phyloP scores from a whole-genome alignment of 225 moss, liverwort and hornwort species.

The Asterella californica region DNA sequence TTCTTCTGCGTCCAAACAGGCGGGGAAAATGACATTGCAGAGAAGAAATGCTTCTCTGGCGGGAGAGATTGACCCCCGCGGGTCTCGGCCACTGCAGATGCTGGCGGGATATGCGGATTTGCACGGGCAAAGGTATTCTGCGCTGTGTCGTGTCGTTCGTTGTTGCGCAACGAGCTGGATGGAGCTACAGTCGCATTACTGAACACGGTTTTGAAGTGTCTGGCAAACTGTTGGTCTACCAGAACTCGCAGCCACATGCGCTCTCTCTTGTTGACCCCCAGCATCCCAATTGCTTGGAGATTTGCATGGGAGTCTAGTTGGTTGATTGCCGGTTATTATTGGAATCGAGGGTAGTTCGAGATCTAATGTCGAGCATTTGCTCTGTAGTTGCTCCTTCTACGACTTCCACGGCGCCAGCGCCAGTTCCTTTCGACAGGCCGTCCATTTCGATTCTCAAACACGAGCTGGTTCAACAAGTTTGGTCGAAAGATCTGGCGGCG shows the following conservation, averaged over 20 bases:
- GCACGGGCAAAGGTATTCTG: not conserved
- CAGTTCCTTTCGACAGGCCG: not conserved
- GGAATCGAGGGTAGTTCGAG: not conserved
- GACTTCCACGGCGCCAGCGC: not conserved
- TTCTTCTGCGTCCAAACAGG: not conserved
- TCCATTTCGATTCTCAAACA: not conserved
- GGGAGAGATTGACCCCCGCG: not conserved
- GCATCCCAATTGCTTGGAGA: not conserved
- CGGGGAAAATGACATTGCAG: not conserved
- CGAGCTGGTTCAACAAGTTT: not conserved
- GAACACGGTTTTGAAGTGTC: not conserved
- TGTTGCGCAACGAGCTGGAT: not conserved
- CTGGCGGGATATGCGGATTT: conserved; percentile 2
- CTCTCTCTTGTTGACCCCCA: not conserved
- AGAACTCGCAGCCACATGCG: not conserved
- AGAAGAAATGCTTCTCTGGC: not conserved
- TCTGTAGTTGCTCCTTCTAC: not conserved
- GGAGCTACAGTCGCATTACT: not conserved
- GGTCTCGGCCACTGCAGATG: not conserved
- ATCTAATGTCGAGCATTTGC: not conserved
- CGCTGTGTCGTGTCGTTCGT: not conserved
- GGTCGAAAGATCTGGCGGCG: conserved; percentile 1
- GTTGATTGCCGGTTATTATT: not conserved
- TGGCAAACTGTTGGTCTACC: not conserved
- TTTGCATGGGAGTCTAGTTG: not conserved